A percentile compares a stretch with the other conserved stretches of the same genome.
Conservation (phyloP, 345 rosid genomes). For the Citrus sp. region DNA sequence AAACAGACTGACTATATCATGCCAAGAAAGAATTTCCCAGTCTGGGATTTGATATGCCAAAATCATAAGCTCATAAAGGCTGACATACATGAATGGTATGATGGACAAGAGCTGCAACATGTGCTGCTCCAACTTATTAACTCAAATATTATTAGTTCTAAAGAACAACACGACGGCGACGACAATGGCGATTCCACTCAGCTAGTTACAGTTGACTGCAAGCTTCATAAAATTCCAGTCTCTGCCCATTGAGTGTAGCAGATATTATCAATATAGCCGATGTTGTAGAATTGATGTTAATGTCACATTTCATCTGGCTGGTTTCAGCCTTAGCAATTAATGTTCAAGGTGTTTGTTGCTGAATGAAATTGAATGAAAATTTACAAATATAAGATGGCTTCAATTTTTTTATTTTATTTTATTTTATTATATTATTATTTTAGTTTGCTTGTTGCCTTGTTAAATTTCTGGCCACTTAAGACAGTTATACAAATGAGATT, state of each 20-base stretch:
- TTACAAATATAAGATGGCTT: background rate
- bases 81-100: conserved; percentile 68
- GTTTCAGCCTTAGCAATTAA: background rate
- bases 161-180: background rate
- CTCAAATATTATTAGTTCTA: conserved; percentile 13
- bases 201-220: conserved; percentile 43
- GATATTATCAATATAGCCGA: background rate
- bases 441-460: no score
- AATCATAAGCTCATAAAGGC: conserved; percentile 55
- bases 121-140: conserved; percentile 35
- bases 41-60: conserved; percentile 66
- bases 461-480: no score
- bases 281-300: background rate
- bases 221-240: conserved; percentile 37
- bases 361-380: background rate
- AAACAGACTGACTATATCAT: conserved; percentile 46
- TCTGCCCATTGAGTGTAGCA: conserved; percentile 11
- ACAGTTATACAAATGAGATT: no score
- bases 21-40: conserved; percentile 87
- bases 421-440: no score
- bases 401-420: no score
- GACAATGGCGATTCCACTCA: background rate
- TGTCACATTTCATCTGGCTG: background rate
- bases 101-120: conserved; percentile 57
- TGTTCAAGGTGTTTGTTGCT: background rate